Conservation (phyloP, 495 filamentous ascomycete genomes). For the Neurospora sp. region DNA sequence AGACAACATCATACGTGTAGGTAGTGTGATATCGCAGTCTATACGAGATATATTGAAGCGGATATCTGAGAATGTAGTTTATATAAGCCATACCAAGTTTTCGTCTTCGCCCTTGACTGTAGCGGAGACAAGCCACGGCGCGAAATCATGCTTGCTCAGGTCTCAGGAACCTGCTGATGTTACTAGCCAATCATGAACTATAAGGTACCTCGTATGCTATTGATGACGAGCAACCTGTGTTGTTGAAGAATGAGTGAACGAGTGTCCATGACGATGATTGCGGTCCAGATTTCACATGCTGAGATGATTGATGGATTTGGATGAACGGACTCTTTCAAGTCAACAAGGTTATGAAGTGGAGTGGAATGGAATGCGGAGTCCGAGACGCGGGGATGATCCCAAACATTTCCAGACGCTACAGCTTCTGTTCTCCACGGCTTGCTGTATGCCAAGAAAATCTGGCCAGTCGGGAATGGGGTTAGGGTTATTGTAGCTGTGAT, state of each 20-base stretch:
- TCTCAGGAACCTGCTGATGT: neutral
- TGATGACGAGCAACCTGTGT: neutral
- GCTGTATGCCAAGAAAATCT: neutral
- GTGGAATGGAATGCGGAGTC: neutral
- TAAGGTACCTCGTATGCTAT: neutral
- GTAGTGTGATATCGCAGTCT: neutral
- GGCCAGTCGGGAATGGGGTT: neutral
- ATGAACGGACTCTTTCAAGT: neutral
- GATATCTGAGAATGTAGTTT: neutral
- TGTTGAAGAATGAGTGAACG: neutral
- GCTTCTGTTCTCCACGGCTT: neutral
- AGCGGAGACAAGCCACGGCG: neutral
- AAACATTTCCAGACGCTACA: neutral
- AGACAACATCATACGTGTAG: neutral
- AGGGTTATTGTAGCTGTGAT: neutral
- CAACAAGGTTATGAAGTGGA: neutral
- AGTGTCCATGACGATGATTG: neutral
- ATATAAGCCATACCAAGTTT: neutral
- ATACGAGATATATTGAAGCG: neutral
- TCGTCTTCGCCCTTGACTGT: neutral
- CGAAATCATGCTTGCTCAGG: neutral
- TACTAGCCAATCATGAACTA: neutral
- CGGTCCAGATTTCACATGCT: neutral
- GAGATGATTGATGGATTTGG: neutral
- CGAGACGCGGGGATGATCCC: neutral